phyloP scores from a whole-genome alignment of 768 basidiomycete species.

The Arthromyces matolae region DNA sequence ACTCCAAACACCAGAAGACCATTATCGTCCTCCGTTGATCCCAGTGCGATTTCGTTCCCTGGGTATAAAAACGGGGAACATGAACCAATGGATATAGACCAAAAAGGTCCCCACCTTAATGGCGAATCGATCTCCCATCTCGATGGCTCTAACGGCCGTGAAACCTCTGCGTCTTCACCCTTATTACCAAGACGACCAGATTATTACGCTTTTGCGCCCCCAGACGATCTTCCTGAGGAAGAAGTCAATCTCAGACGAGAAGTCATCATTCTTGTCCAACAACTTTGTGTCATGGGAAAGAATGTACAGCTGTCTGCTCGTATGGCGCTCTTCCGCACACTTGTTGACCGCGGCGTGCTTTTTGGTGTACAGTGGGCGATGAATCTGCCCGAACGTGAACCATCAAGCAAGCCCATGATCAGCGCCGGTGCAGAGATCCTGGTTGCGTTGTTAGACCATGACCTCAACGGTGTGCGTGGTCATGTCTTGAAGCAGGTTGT shows the following conservation, averaged over 20 bases:
- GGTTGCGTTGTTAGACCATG: slow-evolving; percentile 83
- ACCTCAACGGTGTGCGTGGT: slow-evolving; percentile 78
- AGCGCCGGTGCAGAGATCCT: slow-evolving; percentile 85
- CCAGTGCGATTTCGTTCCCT: slow-evolving; percentile 14
- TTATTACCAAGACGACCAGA: slow-evolving; percentile 19
- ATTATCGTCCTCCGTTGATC: slow-evolving; percentile 34
- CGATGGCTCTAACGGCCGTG: slow-evolving; percentile 27
- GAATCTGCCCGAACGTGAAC: slow-evolving; percentile 56
- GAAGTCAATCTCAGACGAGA: slow-evolving; percentile 63
- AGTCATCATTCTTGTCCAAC: slow-evolving; percentile 85
- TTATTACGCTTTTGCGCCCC: slow-evolving; percentile 53
- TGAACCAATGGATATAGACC: slow-evolving; percentile 38
- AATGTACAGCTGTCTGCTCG: slow-evolving; percentile 89
- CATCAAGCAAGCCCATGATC: slow-evolving; percentile 53
- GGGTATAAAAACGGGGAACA: slow-evolving; percentile 25
- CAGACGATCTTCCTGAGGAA: slow-evolving; percentile 50
- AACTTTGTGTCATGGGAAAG: slow-evolving; percentile 94
- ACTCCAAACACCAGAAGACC: slow-evolving; percentile 23
- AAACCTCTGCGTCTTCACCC: slow-evolving; percentile 4
- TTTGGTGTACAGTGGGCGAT: slow-evolving; percentile 94
- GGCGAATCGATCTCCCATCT: too few relatives aligned
- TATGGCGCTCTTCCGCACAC: slow-evolving; percentile 77
- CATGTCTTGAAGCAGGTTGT: slow-evolving; percentile 81
- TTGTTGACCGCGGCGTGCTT: slow-evolving; percentile 85
- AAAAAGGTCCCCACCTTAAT: too few relatives aligned